phyloP scores from a whole-genome alignment of 2,329 filamentous ascomycete species.

The Talaromyces sp. region DNA sequence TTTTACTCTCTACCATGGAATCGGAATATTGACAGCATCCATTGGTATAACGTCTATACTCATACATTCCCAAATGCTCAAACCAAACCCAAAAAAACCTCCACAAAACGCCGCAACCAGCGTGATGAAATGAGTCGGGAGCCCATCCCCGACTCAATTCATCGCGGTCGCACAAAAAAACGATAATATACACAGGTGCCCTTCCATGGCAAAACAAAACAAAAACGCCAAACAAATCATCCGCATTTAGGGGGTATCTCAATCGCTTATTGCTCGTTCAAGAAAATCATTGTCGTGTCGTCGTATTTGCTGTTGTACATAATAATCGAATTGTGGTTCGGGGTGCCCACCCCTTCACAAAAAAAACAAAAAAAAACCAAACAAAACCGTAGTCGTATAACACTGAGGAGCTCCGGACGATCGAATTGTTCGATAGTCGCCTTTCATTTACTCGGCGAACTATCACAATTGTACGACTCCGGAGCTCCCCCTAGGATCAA shows the following conservation, averaged over 20 bases:
- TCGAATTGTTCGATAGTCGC: neutral
- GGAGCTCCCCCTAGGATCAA: slow-evolving; percentile 31
- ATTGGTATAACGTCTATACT: neutral
- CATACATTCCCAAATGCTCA: neutral
- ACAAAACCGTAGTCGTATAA: neutral
- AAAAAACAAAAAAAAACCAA: slow-evolving; percentile 22
- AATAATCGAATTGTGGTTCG: neutral
- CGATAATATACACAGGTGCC: neutral
- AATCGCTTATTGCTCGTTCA: neutral
- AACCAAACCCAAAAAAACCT: neutral
- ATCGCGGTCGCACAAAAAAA: neutral
- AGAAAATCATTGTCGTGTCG: neutral
- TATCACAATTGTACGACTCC: slow-evolving; percentile 20
- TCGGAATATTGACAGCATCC: neutral
- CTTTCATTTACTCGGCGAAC: slow-evolving; percentile 5
- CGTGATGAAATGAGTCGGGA: neutral
- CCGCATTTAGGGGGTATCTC: neutral
- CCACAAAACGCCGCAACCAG: neutral
- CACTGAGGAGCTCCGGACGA: neutral
- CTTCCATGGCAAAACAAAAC: neutral
- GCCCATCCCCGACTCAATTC: neutral
- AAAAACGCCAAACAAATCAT: slow-evolving; percentile 21
- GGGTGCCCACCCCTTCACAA: neutral
- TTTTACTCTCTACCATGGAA: neutral
- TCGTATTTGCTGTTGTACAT: too few relatives aligned